Conservation (phyloP, 805 yeast species). For the Candida tammaniensis region DNA sequence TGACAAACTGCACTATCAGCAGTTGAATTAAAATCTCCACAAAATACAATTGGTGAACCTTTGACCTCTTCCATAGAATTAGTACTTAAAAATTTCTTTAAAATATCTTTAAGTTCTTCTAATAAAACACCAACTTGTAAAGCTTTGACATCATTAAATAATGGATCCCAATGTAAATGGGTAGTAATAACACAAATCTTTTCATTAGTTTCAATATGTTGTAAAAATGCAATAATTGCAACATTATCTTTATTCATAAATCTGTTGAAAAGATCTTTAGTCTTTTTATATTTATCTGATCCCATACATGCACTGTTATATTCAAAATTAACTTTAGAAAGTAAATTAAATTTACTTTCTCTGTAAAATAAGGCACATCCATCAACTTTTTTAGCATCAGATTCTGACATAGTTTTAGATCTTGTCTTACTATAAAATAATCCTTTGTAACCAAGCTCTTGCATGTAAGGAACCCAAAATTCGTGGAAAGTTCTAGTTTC, state of each 20-base stretch:
- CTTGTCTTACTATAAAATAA: conserved; percentile 84
- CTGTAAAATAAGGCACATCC: conserved; percentile 96
- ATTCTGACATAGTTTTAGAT: conserved; percentile 82
- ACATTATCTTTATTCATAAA: conserved; percentile 95
- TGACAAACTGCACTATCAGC: conserved; percentile 89
- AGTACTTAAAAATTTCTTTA: conserved; percentile 48
- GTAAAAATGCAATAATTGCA: conserved; percentile 74
- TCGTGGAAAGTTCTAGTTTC: conserved; percentile 85
- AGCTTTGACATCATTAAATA: conserved; percentile 90
- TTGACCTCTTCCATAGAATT: conserved; percentile 49
- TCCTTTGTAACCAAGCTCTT: conserved; percentile 74
- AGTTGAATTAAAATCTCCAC: conserved; percentile 95
- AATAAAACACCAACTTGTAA: conserved; percentile 90
- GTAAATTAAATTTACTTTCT: conserved; percentile 61
- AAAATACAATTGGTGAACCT: conserved; percentile 73
- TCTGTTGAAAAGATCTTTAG: conserved; percentile 92
- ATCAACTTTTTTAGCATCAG: conserved; percentile 86
- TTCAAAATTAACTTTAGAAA: conserved; percentile 74
- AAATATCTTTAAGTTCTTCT: conserved; percentile 75
- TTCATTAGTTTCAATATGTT: conserved; percentile 70
- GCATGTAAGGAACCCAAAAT: conserved; percentile 76
- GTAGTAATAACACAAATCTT: conserved; percentile 78
- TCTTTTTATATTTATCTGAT: conserved; percentile 82
- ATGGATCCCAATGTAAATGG: conserved; percentile 98
- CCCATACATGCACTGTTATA: conserved; percentile 79